phyloP scores from a whole-genome alignment of 2,329 filamentous ascomycete genomes.

The Hymenoscyphus infarciens region DNA sequence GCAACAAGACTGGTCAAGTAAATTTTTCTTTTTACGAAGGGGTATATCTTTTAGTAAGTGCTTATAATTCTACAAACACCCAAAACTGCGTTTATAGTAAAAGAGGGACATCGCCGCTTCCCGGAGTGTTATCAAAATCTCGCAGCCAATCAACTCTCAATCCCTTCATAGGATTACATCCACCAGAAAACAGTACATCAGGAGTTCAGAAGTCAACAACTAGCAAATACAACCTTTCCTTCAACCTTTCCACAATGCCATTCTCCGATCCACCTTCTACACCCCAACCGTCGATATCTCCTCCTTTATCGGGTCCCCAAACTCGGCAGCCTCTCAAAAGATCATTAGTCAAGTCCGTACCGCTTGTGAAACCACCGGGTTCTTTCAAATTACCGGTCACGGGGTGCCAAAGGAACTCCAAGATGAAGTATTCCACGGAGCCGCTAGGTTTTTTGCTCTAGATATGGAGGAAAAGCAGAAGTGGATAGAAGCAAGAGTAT shows the following conservation, averaged over 20 bases:
- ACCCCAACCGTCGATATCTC: slow-evolving; percentile 28
- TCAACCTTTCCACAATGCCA: not conserved
- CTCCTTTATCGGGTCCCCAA: slow-evolving; percentile 20
- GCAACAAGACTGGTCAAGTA: too few species aligned
- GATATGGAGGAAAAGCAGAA: slow-evolving; percentile 43
- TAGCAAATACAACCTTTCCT: too few species aligned
- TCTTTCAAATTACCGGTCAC: slow-evolving; percentile 51
- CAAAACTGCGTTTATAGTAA: too few species aligned
- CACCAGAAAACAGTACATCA: too few species aligned
- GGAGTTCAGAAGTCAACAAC: too few species aligned
- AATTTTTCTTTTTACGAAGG: too few species aligned
- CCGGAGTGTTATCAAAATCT: too few species aligned
- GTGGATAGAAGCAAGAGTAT: slow-evolving; percentile 38
- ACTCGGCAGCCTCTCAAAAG: slow-evolving; percentile 16
- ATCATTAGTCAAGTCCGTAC: slow-evolving; percentile 39
- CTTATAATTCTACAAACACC: too few species aligned
- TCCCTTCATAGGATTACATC: too few species aligned
- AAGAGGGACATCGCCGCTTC: too few species aligned
- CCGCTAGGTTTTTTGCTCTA: slow-evolving; percentile 46
- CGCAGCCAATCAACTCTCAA: too few species aligned
- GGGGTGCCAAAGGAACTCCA: slow-evolving; percentile 41
- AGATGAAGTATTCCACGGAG: slow-evolving; percentile 38
- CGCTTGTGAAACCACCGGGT: slow-evolving; percentile 46
- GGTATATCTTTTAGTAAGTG: too few species aligned
- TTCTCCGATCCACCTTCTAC: slow-evolving; percentile 1